Percentiles rank a stretch among this genome's conserved stretches.
Conservation (phyloP, 192 early-diverging fungal genomes). For the Coemansia sp. region DNA sequence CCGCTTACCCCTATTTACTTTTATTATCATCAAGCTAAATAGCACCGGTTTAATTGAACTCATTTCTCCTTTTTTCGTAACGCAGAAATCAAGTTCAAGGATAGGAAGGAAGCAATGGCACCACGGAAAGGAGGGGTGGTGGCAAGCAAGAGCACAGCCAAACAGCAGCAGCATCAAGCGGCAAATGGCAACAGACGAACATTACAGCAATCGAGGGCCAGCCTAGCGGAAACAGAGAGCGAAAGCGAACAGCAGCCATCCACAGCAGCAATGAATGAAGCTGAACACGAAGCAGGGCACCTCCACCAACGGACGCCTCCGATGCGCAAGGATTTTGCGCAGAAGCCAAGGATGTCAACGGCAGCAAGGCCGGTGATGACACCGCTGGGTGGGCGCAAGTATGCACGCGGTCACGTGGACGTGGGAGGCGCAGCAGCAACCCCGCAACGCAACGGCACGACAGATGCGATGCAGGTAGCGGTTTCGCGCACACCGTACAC, state of each 20-base stretch:
- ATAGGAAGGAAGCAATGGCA: not conserved
- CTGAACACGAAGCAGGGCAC: not conserved
- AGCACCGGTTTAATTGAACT: not conserved
- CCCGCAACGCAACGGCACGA: slow-evolving; percentile 2
- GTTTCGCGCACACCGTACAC: slow-evolving; percentile 54
- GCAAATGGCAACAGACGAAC: not conserved
- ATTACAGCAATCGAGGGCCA: not conserved
- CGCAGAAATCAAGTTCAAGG: not conserved
- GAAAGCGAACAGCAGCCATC: not conserved
- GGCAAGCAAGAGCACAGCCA: not conserved
- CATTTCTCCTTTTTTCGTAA: not conserved
- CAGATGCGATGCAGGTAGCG: slow-evolving; percentile 23
- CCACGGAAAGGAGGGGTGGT: slow-evolving; percentile 3
- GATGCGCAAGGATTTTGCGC: not conserved
- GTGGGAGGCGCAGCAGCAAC: slow-evolving; percentile 17
- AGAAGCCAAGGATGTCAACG: not conserved
- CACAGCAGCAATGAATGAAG: too few relatives aligned
- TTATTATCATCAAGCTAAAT: not conserved
- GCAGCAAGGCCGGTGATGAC: slow-evolving; percentile 29
- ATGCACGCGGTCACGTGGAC: slow-evolving; percentile 27
- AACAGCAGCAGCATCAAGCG: not conserved
- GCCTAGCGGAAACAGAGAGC: not conserved
- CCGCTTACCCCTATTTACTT: not conserved
- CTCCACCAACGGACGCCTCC: not conserved
- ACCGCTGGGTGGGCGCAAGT: slow-evolving; percentile 42